These are phyloP conservation scores for Kwoniella pini DNA, from an alignment of 768 basidiomycete species.

Conservation along the genomic window DNA sequence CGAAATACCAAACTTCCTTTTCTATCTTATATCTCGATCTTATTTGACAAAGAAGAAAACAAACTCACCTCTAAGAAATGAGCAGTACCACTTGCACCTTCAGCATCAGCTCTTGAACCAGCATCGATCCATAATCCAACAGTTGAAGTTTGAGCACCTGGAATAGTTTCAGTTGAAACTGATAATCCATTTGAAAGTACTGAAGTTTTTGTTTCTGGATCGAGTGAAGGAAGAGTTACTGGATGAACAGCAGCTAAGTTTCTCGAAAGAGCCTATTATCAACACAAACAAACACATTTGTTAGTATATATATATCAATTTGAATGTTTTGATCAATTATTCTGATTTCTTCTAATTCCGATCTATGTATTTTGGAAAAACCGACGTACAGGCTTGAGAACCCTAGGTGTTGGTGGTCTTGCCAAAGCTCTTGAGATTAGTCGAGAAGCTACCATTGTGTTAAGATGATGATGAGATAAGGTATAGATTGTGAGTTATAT, in stretches of 20 bases:
- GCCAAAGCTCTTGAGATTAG: constrained; percentile 34
- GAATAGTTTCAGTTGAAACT: constrained; percentile 86
- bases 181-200: constrained; percentile 94
- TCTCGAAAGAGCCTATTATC: constrained; percentile 41
- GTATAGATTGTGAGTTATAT: background rate
- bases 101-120: constrained; percentile 93
- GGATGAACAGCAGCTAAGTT: constrained; percentile 54
- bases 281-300: too few species aligned
- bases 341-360: background rate
- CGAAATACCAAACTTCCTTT: background rate
- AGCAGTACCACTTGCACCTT: constrained; percentile 90
- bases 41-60: too few species aligned
- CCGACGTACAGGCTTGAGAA: constrained; percentile 30
- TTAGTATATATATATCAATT: too few species aligned
- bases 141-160: constrained; percentile 93
- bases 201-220: constrained; percentile 82
- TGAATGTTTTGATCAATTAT: too few species aligned
- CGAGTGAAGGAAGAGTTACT: constrained; percentile 41
- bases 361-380: background rate
- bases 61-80: constrained; percentile 81
- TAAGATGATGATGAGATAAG: constrained; percentile 1
- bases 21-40: background rate
- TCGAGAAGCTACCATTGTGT: constrained; percentile 31
- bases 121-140: constrained; percentile 99
- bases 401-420: constrained; percentile 27